Conservation (phyloP, 495 filamentous ascomycete species). For the Penicillium tannophilum region DNA sequence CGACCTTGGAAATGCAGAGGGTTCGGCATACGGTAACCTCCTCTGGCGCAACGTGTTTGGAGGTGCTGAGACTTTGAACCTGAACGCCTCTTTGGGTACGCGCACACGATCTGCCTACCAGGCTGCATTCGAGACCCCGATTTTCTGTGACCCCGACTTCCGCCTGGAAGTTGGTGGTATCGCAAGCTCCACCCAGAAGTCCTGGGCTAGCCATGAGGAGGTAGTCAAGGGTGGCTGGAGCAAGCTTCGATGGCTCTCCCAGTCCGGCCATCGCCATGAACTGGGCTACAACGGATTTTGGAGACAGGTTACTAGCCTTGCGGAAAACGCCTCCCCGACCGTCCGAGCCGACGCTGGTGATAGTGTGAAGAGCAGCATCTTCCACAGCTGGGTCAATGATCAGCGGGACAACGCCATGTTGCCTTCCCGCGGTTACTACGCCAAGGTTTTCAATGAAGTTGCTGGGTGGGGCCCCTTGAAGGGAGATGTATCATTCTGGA, state of each 20-base stretch:
- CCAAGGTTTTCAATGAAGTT: conserved; percentile 75
- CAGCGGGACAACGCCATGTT: conserved; percentile 77
- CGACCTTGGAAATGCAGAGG: conserved; percentile 87
- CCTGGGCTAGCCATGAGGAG: conserved; percentile 93
- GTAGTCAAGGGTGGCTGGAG: conserved; percentile 76
- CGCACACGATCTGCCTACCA: conserved; percentile 88
- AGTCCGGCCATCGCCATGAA: conserved; percentile 66
- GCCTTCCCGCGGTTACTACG: conserved; percentile 76
- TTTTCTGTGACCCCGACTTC: conserved; percentile 79
- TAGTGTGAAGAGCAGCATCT: conserved; percentile 81
- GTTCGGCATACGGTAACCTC: conserved; percentile 83
- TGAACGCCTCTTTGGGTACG: conserved; percentile 85
- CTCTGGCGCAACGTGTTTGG: conserved; percentile 91
- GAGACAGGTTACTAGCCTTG: conserved; percentile 83
- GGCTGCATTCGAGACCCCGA: conserved; percentile 76
- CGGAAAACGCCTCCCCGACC: conserved; percentile 71
- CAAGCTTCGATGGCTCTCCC: conserved; percentile 70
- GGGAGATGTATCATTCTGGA: conserved; percentile 90
- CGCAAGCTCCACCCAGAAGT: conserved; percentile 78
- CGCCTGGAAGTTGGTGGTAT: conserved; percentile 74
- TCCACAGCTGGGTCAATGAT: conserved; percentile 79
- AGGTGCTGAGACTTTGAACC: conserved; percentile 83
- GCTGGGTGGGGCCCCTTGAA: conserved; percentile 82
- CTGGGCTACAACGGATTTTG: conserved; percentile 78
- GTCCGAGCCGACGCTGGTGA: conserved; percentile 87